Evolutionary conservation across 805 yeast species (phyloP).

Genomic region (Barnettozyma sucrosica): DNA sequence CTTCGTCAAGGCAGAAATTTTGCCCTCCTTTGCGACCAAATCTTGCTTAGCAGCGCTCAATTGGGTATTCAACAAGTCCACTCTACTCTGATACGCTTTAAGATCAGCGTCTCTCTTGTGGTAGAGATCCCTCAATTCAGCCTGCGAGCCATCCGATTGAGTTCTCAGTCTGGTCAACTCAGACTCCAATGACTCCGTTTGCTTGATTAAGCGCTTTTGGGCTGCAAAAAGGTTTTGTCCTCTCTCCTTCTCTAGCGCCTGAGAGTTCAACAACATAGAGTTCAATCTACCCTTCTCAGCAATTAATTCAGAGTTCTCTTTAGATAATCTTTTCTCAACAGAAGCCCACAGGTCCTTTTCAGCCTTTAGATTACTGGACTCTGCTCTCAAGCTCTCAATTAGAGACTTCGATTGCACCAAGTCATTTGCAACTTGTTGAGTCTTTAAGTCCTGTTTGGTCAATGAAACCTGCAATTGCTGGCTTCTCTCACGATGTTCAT

Average conservation of each 20-base stretch:
- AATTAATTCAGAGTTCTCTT: conserved; percentile 46
- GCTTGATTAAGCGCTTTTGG: conserved; percentile 41
- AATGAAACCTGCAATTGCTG: conserved; percentile 37
- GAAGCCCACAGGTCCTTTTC: conserved; percentile 49
- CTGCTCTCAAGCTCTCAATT: conserved; percentile 39
- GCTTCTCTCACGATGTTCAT: conserved; percentile 36
- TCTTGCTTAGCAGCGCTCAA: conserved; percentile 37
- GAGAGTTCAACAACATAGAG: conserved; percentile 53
- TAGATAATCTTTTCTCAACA: conserved; percentile 43
- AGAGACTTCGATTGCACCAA: conserved; percentile 45
- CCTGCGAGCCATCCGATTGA: conserved; percentile 39
- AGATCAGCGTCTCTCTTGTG: conserved; percentile 51
- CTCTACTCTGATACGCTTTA: conserved; percentile 53
- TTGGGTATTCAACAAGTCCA: conserved; percentile 47
- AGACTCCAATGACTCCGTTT: conserved; percentile 43
- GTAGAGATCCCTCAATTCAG: conserved; percentile 48
- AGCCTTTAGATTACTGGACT: conserved; percentile 42
- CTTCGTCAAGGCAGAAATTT: conserved; percentile 34
- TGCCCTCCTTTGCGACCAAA: conserved; percentile 35
- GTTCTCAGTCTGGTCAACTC: conserved; percentile 40
- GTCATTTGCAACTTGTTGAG: conserved; percentile 47
- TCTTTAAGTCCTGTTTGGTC: conserved; percentile 42
- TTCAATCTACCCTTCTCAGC: conserved; percentile 57
- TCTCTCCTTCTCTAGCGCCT: conserved; percentile 55
- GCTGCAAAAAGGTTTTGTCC: conserved; percentile 46